Conservation (phyloP, 2,329 filamentous ascomycete species). For the Paracoccidioides lutzii region DNA sequence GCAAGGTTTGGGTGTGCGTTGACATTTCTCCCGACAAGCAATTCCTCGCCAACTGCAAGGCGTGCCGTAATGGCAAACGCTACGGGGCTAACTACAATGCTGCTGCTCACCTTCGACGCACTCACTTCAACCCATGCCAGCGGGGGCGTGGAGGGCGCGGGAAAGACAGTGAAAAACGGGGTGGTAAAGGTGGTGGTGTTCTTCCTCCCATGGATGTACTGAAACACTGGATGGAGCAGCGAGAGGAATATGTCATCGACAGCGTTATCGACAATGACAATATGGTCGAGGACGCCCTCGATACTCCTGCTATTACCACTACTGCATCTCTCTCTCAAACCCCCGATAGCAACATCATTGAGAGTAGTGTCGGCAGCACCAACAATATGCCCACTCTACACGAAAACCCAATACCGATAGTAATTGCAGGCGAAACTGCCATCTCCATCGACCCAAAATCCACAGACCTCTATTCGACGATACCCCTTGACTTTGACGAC, state of each 20-base stretch:
- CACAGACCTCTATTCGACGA: slow-evolving; percentile 11
- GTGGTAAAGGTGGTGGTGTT: slow-evolving; percentile 50
- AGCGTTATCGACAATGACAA: slow-evolving; percentile 13
- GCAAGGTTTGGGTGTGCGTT: slow-evolving; percentile 51
- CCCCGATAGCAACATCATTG: not conserved
- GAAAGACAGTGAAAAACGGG: slow-evolving; percentile 46
- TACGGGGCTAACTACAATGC: slow-evolving; percentile 94
- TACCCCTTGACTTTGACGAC: slow-evolving; percentile 10
- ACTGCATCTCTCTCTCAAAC: too few species aligned
- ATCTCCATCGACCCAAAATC: not conserved
- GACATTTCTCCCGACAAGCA: slow-evolving; percentile 46
- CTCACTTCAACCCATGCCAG: slow-evolving; percentile 67
- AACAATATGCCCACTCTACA: not conserved
- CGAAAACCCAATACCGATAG: not conserved
- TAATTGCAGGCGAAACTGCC: not conserved
- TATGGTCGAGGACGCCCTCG: slow-evolving; percentile 1
- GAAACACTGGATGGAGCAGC: slow-evolving; percentile 49
- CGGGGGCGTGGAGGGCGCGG: slow-evolving; percentile 41
- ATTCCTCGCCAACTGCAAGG: slow-evolving; percentile 70
- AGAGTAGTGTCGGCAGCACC: too few species aligned
- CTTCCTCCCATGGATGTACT: slow-evolving; percentile 48
- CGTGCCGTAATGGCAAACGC: slow-evolving; percentile 60
- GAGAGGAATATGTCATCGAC: slow-evolving; percentile 36
- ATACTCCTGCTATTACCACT: too few species aligned
- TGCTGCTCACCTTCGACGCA: slow-evolving; percentile 73